Base-by-base conservation (phyloP, 192 early-diverging fungal species). In the Kappamyces sp. region DNA sequence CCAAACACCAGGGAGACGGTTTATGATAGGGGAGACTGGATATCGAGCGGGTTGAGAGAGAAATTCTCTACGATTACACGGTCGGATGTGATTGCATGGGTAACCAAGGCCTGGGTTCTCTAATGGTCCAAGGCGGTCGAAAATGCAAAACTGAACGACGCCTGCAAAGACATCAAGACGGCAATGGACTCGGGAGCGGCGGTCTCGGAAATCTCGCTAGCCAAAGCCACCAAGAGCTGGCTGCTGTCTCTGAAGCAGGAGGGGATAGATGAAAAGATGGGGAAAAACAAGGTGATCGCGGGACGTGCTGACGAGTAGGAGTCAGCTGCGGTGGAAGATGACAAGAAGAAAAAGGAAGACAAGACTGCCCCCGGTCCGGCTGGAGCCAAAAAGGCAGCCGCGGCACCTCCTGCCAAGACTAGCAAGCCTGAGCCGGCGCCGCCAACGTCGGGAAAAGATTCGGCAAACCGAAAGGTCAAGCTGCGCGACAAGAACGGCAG, bases 401-500 rank as follows among this genome's bases (percentile, higher is more conserved):
- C 44, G 10, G 50, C 46, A 12, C 47, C 32, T 8, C 33, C 61
- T 31, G 51, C 50, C 5, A 41, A 41, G 54, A 43, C 41, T 52
- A 23, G 8, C 12, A 12, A 57, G 15, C 8, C 3, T 60, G 12
- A 23, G 12, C 9, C 32, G 15, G 51, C 10, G 36, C 31, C 62
- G 12, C 7, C 65, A 9, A 32, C 54, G 6, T 69, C 70, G 7
- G 50, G 70, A 0, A 63, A 74, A 5, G 58, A 64, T 50, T 66
- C 71, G 8, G 75, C 66, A 4, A 78, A 80, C 52, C 40, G 72
- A 23, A 78, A 78, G 49, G 67, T 36, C 31, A 77, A 77, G 49
- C 61, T 77, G 8, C 13, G 72, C 35, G 78, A 80, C 15, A 54
- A 66, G 48, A 67, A 66, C 13, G 63, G 54, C 2, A 59, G 47